A percentile compares a stretch with the other conserved stretches of the same genome.
Evolutionary conservation across 306 rosid genomes (phyloP).

Genomic region (Cicer chorassanicum): DNA sequence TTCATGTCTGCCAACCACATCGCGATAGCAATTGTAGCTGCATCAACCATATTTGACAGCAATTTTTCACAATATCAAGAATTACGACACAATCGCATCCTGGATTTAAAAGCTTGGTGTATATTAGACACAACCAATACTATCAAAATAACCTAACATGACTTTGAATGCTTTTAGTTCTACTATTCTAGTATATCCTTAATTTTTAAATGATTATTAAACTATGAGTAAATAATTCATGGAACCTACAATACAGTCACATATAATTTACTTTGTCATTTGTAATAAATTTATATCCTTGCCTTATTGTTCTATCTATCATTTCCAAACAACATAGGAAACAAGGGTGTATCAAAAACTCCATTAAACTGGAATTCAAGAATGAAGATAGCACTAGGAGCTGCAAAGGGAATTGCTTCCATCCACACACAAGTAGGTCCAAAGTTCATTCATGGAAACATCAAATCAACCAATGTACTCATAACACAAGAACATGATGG

Average conservation of each 20-base stretch:
- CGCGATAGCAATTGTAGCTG: neutral
- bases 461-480: constrained; percentile 72
- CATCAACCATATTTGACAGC: neutral
- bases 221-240: no score
- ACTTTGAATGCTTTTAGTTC: neutral
- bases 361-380: constrained; percentile 70
- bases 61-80: neutral
- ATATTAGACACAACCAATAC: neutral
- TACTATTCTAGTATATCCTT: no score
- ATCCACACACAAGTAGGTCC: constrained; percentile 56
- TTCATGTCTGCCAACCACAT: neutral
- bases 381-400: constrained; percentile 60
- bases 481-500: constrained; percentile 58
- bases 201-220: no score
- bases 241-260: no score
- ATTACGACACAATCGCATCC: neutral
- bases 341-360: constrained; percentile 53
- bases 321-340: constrained; percentile 49
- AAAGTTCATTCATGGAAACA: constrained; percentile 64
- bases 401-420: constrained; percentile 66
- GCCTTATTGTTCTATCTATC: constrained; percentile 27
- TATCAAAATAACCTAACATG: neutral
- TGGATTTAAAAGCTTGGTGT: neutral
- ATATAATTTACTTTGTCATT: neutral
- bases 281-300: constrained; percentile 5